phyloP scores from a whole-genome alignment of 495 filamentous ascomycete genomes.

The Articulospora tetracladia region DNA sequence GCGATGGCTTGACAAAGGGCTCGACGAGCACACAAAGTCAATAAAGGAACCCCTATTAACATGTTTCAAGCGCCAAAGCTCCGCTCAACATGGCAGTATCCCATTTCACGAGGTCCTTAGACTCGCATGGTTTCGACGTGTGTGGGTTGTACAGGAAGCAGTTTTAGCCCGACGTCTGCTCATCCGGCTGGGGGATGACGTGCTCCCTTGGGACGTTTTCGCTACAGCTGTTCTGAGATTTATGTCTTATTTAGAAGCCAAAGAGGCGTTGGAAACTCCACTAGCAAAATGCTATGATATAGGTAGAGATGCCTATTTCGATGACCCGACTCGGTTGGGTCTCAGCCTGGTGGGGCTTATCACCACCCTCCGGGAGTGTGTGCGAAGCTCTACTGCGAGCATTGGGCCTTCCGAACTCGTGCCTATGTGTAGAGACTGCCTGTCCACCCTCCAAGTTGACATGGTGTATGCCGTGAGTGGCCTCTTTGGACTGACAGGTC shows the following conservation, averaged over 20 bases:
- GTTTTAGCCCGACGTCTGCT: background rate
- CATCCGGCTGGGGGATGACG: background rate
- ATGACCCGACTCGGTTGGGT: background rate
- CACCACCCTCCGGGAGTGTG: background rate
- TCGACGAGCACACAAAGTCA: no score
- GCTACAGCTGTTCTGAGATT: background rate
- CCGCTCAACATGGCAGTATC: background rate
- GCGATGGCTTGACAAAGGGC: background rate
- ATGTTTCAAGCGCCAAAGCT: background rate
- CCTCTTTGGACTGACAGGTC: constrained; percentile 1
- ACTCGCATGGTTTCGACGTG: background rate
- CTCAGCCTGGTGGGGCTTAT: background rate
- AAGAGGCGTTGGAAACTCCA: background rate
- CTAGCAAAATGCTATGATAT: background rate
- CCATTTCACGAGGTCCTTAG: background rate
- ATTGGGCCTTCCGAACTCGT: background rate
- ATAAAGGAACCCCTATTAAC: no score
- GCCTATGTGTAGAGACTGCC: background rate
- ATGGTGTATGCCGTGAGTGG: constrained; percentile 1
- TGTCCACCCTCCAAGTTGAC: background rate
- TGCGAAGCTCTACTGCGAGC: background rate
- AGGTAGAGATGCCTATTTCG: background rate
- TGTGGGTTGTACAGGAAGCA: constrained; percentile 8
- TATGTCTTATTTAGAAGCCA: background rate
- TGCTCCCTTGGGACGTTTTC: background rate